These are phyloP conservation scores for Peterozyma toletana DNA, from an alignment of 805 yeast species.

Conservation along the genomic window DNA sequence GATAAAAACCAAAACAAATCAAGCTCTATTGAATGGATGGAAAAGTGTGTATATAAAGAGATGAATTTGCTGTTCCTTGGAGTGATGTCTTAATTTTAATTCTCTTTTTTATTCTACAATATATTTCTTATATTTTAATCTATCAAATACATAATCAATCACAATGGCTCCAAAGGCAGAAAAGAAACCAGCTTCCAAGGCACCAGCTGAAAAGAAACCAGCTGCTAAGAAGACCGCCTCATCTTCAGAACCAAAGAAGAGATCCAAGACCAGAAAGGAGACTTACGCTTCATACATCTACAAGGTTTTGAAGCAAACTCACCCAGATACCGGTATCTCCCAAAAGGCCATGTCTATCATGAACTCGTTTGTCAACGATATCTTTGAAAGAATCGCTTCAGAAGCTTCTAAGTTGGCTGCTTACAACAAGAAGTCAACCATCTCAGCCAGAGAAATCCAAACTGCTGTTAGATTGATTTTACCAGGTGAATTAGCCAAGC, in stretches of 20 bases:
- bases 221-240: constrained; percentile 90
- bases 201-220: constrained; percentile 94
- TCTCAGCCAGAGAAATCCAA: constrained; percentile 97
- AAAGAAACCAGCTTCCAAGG: constrained; percentile 82
- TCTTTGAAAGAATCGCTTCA: constrained; percentile 95
- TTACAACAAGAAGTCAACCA: constrained; percentile 96
- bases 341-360: constrained; percentile 98
- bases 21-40: not conserved
- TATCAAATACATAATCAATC: constrained; percentile 8
- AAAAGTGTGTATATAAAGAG: not conserved
- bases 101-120: no score
- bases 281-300: constrained; percentile 96
- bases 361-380: constrained; percentile 98
- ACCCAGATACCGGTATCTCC: constrained; percentile 99
- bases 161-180: constrained; percentile 63
- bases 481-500: constrained; percentile 98
- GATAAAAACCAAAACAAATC: not conserved
- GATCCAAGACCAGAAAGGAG: constrained; percentile 94
- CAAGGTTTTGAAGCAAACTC: constrained; percentile 98
- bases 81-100: not conserved
- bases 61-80: not conserved
- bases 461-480: constrained; percentile 97
- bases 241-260: constrained; percentile 78
- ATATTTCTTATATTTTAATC: not conserved
- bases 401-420: constrained; percentile 99